Conservation (phyloP, 768 basidiomycete species). For the Termitomyces sp. region DNA sequence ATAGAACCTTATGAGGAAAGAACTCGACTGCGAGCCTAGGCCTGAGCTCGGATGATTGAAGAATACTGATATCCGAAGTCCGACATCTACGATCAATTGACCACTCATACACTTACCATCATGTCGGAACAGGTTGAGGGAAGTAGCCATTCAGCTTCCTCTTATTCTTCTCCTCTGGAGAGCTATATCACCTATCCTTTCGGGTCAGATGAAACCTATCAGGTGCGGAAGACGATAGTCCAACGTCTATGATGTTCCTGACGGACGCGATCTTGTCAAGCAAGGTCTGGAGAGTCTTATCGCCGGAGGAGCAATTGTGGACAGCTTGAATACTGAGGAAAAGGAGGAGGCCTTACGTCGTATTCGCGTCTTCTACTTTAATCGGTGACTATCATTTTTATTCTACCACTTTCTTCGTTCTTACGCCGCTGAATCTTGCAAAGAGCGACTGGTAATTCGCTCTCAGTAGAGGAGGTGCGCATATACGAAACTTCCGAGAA, state of each 20-base stretch:
- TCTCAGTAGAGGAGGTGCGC: slow-evolving; percentile 42
- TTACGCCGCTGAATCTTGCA: neutral
- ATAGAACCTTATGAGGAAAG: no score
- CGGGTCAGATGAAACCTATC: slow-evolving; percentile 53
- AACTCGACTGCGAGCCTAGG: no score
- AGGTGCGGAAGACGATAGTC: slow-evolving; percentile 39
- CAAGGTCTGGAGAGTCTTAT: slow-evolving; percentile 65
- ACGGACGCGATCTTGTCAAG: slow-evolving; percentile 35
- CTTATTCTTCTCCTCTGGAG: slow-evolving; percentile 8
- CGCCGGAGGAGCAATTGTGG: slow-evolving; percentile 36
- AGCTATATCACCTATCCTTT: slow-evolving; percentile 50
- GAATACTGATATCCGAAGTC: neutral
- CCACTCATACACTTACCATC: neutral
- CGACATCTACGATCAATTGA: neutral
- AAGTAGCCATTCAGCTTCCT: neutral
- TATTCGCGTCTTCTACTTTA: slow-evolving; percentile 73
- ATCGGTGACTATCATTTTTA: slow-evolving; percentile 37
- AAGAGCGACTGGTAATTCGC: slow-evolving; percentile 40
- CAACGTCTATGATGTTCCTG: slow-evolving; percentile 7
- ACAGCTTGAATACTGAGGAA: slow-evolving; percentile 34
- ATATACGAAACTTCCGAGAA: slow-evolving; percentile 29
- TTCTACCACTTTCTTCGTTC: neutral
- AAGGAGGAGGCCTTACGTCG: slow-evolving; percentile 48
- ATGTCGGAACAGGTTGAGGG: slow-evolving; percentile 3
- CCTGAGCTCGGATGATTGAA: no score